Conservation (phyloP, 2,329 filamentous ascomycete genomes). For the Chalaropsis ovoidea region DNA sequence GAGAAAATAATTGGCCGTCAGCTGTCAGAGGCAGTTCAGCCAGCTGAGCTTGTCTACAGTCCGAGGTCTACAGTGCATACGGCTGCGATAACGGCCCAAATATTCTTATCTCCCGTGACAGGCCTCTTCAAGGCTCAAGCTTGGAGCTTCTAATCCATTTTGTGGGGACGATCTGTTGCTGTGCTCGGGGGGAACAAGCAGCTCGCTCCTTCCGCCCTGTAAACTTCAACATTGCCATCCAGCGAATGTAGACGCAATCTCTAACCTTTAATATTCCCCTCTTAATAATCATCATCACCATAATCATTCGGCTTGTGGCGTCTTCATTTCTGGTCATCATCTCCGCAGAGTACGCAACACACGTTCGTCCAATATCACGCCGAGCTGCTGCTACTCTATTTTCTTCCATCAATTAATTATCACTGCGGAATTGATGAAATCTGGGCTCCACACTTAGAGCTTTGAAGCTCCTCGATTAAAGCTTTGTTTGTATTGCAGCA, state of each 20-base stretch:
- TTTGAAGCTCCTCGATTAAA: background rate
- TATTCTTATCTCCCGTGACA: constrained; percentile 7
- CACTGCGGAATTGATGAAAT: background rate
- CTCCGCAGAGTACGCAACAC: too few relatives aligned
- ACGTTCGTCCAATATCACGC: background rate
- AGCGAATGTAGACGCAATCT: background rate
- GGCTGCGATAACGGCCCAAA: background rate
- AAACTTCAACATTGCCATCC: background rate
- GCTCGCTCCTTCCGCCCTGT: background rate
- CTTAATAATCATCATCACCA: background rate
- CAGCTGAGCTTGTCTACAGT: background rate
- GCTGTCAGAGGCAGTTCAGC: too few relatives aligned
- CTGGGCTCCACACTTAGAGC: constrained; percentile 4
- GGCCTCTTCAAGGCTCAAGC: background rate
- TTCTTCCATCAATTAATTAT: background rate
- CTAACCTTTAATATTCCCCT: background rate
- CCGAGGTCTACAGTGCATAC: background rate
- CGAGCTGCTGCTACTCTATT: background rate
- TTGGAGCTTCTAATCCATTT: background rate
- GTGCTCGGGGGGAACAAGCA: background rate
- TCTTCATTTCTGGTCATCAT: too few relatives aligned
- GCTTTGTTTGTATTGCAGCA: background rate
- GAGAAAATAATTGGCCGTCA: background rate
- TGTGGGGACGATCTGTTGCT: constrained; percentile 1
- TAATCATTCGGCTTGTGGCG: background rate